phyloP scores from a whole-genome alignment of 2,329 filamentous ascomycete genomes.

The Periglandula ipomoeae region DNA sequence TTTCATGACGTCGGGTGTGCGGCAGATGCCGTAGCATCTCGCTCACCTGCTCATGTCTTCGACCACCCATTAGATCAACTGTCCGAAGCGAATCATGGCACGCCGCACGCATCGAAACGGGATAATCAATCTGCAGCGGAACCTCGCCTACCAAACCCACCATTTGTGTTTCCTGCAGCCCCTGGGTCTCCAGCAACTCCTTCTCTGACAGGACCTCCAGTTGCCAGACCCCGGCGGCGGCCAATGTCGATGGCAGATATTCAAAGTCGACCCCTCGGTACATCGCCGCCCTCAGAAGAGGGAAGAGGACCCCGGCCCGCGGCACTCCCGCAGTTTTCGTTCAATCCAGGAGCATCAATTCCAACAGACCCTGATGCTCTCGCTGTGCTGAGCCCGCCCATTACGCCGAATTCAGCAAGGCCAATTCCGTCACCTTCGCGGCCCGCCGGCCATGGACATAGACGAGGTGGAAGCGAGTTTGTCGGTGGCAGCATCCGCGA shows the following conservation, averaged over 20 bases:
- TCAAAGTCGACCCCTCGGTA: slow-evolving; percentile 22
- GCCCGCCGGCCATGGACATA: slow-evolving; percentile 60
- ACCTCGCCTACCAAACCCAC: slow-evolving; percentile 48
- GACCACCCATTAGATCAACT: slow-evolving; percentile 11
- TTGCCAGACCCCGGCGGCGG: slow-evolving; percentile 40
- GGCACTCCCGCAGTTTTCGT: slow-evolving; percentile 44
- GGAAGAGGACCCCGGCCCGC: slow-evolving; percentile 23
- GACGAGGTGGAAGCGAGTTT: slow-evolving; percentile 77
- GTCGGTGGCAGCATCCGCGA: slow-evolving; percentile 62
- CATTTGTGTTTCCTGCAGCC: slow-evolving; percentile 52
- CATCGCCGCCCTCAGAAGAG: slow-evolving; percentile 18
- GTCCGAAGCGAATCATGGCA: background rate
- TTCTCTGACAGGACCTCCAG: slow-evolving; percentile 18
- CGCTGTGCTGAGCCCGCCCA: slow-evolving; percentile 43
- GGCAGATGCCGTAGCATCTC: slow-evolving; percentile 15
- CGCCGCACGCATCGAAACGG: background rate
- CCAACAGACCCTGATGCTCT: slow-evolving; percentile 22
- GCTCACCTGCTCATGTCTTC: slow-evolving; percentile 7
- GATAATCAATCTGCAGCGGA: slow-evolving; percentile 4
- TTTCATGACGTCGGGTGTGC: slow-evolving; percentile 28
- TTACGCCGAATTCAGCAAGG: slow-evolving; percentile 42
- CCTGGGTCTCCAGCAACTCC: slow-evolving; percentile 35
- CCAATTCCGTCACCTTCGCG: slow-evolving; percentile 47
- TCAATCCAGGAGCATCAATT: slow-evolving; percentile 40
- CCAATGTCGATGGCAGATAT: slow-evolving; percentile 45